These are phyloP conservation scores for Basidioascus undulatus DNA, from an alignment of 768 basidiomycete species.

Conservation along the genomic window DNA sequence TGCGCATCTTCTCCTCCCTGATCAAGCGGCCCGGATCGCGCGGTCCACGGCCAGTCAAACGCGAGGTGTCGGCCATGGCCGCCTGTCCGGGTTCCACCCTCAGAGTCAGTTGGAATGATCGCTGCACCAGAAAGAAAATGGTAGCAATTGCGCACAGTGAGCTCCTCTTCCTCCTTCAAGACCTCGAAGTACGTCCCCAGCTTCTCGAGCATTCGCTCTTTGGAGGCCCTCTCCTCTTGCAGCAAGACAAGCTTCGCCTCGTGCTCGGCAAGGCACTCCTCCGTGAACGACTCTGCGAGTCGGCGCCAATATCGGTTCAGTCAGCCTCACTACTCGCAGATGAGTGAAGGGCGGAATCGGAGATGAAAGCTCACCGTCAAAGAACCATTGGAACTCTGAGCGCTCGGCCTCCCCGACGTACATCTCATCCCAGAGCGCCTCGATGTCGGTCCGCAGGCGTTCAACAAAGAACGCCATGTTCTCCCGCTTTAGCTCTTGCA, in stretches of 20 bases:
- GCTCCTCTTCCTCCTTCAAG: constrained; percentile 65
- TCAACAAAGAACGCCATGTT: constrained; percentile 64
- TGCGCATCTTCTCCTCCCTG: constrained; percentile 91
- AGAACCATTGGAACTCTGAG: constrained; percentile 53
- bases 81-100: too few species aligned
- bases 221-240: constrained; percentile 65
- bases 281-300: constrained; percentile 8
- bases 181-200: constrained; percentile 81
- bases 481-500: constrained; percentile 68
- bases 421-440: constrained; percentile 57
- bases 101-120: not conserved
- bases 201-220: constrained; percentile 44
- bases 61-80: constrained; percentile 52
- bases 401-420: constrained; percentile 66
- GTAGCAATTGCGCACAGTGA: constrained; percentile 24
- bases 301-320: constrained; percentile 1
- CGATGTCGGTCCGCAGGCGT: constrained; percentile 60
- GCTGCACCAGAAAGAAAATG: not conserved
- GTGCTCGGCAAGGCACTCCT: constrained; percentile 38
- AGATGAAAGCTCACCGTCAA: constrained; percentile 35
- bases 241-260: constrained; percentile 64
- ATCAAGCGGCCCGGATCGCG: constrained; percentile 57
- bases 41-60: constrained; percentile 56
- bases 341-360: constrained; percentile 3
- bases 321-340: not conserved